Evolutionary conservation across 495 filamentous ascomycete genomes (phyloP).

Genomic region (Daldinia caldariorum): DNA sequence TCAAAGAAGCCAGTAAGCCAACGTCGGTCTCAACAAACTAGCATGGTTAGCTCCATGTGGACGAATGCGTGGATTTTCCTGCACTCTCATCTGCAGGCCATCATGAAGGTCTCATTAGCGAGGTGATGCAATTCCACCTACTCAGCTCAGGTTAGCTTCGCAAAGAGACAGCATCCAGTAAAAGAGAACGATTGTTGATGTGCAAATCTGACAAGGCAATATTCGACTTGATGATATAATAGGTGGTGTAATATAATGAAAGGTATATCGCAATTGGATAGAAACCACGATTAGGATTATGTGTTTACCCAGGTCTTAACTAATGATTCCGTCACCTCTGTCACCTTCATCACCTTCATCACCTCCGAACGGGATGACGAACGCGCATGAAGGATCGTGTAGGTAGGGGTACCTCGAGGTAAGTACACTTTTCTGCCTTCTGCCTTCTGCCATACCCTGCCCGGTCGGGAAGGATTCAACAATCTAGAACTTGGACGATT

Average conservation of each 20-base stretch:
- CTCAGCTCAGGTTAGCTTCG: slow-evolving; percentile 28
- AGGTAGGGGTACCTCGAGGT: background rate
- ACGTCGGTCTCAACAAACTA: slow-evolving; percentile 19
- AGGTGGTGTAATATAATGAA: slow-evolving; percentile 5
- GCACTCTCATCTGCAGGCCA: slow-evolving; percentile 34
- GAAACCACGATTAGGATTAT: background rate
- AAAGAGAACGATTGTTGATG: slow-evolving; percentile 1
- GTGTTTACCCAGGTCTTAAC: background rate
- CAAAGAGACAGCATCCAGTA: slow-evolving; percentile 15
- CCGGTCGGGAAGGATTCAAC: slow-evolving; percentile 5
- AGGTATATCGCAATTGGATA: slow-evolving; percentile 9
- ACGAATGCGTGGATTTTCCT: slow-evolving; percentile 19
- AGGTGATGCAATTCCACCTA: slow-evolving; percentile 20
- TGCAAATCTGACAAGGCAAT: slow-evolving; percentile 7
- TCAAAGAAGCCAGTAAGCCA: slow-evolving; percentile 1
- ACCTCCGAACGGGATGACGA: background rate
- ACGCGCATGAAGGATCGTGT: background rate
- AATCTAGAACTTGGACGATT: slow-evolving; percentile 18
- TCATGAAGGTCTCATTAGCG: slow-evolving; percentile 37
- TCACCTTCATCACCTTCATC: background rate
- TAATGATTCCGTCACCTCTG: background rate
- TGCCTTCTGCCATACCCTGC: background rate
- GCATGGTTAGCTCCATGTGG: slow-evolving; percentile 37
- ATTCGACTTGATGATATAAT: background rate
- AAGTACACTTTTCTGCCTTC: background rate